Conservation (phyloP, 2,329 filamentous ascomycete genomes). For the Fusarium sp. region DNA sequence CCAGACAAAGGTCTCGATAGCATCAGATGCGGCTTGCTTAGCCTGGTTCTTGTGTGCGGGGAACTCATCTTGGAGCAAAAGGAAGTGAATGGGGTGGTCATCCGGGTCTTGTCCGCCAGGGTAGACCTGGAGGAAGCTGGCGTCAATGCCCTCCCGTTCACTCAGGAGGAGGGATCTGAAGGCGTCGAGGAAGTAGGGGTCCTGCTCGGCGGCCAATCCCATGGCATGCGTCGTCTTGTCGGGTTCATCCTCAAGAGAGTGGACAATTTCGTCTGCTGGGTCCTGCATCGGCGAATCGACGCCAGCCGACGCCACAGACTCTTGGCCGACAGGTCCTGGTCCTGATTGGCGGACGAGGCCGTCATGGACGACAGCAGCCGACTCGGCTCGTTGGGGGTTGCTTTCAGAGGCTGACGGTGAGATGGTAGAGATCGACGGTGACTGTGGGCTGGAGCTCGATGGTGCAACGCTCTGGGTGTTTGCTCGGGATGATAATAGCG, state of each 20-base stretch:
- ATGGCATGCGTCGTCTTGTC: constrained; percentile 59
- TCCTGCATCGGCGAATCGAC: constrained; percentile 20
- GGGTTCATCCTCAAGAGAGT: constrained; percentile 57
- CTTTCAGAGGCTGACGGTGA: constrained; percentile 28
- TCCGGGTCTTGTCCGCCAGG: constrained; percentile 49
- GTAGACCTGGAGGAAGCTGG: constrained; percentile 58
- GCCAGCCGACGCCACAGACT: background rate
- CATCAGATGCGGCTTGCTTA: constrained; percentile 53
- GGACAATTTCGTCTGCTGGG: constrained; percentile 27
- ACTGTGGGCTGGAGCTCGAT: constrained; percentile 24
- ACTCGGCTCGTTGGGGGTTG: constrained; percentile 16
- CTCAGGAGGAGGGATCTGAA: constrained; percentile 61
- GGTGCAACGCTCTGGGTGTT: constrained; percentile 8
- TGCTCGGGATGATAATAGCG: constrained; percentile 8
- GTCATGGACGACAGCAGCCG: constrained; percentile 43
- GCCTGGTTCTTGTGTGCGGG: constrained; percentile 56
- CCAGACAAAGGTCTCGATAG: constrained; percentile 57
- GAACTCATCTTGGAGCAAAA: constrained; percentile 58
- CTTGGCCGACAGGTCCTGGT: background rate
- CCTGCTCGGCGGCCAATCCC: constrained; percentile 60
- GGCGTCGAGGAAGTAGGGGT: constrained; percentile 59
- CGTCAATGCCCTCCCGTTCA: constrained; percentile 57
- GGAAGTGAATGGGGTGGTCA: constrained; percentile 59
- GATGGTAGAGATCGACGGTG: constrained; percentile 21
- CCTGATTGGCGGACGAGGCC: constrained; percentile 35